Conservation (phyloP, 306 rosid species). For the Medicago ruthenica region DNA sequence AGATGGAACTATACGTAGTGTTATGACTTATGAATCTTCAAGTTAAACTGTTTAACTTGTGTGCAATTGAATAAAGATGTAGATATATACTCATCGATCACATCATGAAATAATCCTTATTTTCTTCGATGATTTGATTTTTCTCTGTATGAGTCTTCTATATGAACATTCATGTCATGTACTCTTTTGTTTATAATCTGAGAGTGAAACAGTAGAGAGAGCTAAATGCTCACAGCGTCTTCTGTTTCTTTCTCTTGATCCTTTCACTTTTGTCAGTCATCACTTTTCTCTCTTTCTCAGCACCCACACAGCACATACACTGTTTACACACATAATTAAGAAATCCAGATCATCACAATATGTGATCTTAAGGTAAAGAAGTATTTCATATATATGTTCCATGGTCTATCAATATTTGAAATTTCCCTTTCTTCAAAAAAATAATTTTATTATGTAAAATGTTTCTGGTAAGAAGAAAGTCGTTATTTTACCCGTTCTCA, state of each 20-base stretch:
- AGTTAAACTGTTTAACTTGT: constrained; percentile 11
- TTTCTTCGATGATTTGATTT: constrained; percentile 48
- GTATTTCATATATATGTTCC: background rate
- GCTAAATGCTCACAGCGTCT: constrained; percentile 38
- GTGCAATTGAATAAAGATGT: background rate
- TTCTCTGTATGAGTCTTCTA: background rate
- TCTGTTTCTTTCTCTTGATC: constrained; percentile 42
- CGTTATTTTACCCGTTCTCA: too few species aligned
- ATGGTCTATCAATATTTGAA: background rate
- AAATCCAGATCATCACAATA: constrained; percentile 48
- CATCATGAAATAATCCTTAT: constrained; percentile 50
- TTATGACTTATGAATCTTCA: background rate
- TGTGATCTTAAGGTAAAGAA: background rate
- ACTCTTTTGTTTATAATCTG: constrained; percentile 13
- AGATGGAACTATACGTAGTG: too few species aligned
- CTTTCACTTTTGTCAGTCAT: constrained; percentile 45
- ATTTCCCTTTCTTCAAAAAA: too few species aligned
- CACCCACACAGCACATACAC: constrained; percentile 41
- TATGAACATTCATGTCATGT: constrained; percentile 21
- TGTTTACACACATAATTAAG: constrained; percentile 34
- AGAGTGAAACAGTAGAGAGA: constrained; percentile 30
- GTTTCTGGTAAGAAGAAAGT: too few species aligned
- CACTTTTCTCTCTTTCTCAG: constrained; percentile 18
- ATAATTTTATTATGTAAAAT: too few species aligned
- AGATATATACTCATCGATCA: background rate